Evolutionary conservation across 192 early-diverging fungal genomes (phyloP).

Genomic region (Diversispora epigaea): DNA sequence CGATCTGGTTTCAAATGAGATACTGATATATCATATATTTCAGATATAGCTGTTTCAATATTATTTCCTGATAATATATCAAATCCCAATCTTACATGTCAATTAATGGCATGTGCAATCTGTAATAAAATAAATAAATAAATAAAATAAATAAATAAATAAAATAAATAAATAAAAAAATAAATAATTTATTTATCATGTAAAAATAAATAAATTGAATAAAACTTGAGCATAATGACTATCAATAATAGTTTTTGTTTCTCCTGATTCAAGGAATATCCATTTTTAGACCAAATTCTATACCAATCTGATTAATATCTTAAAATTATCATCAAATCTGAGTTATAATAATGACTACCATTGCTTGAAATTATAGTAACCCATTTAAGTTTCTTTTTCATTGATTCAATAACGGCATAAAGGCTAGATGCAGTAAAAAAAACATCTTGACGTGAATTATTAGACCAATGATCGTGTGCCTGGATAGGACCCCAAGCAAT

Average conservation of each 20-base stretch:
- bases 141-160: background rate
- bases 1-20: background rate
- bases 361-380: too few species aligned
- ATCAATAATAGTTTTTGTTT: background rate
- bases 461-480: too few species aligned
- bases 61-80: background rate
- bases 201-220: too few species aligned
- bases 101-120: background rate
- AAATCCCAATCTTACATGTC: background rate
- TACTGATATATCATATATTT: background rate
- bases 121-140: background rate
- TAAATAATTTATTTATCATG: too few species aligned
- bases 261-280: background rate
- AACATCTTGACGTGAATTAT: too few species aligned
- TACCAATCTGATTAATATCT: too few species aligned
- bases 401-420: conserved; percentile 8
- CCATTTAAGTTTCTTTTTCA: background rate
- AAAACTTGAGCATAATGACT: background rate
- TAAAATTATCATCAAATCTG: too few species aligned
- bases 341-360: too few species aligned
- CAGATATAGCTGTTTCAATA: conserved; percentile 1
- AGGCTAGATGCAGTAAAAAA: background rate
- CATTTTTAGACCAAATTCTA: too few species aligned
- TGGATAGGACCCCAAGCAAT: too few species aligned
- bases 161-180: too few species aligned